Percentiles rank a stretch among this genome's conserved stretches.
phyloP scores from a whole-genome alignment of 176 grass and related monocot genomes.

The Secale cereale region DNA sequence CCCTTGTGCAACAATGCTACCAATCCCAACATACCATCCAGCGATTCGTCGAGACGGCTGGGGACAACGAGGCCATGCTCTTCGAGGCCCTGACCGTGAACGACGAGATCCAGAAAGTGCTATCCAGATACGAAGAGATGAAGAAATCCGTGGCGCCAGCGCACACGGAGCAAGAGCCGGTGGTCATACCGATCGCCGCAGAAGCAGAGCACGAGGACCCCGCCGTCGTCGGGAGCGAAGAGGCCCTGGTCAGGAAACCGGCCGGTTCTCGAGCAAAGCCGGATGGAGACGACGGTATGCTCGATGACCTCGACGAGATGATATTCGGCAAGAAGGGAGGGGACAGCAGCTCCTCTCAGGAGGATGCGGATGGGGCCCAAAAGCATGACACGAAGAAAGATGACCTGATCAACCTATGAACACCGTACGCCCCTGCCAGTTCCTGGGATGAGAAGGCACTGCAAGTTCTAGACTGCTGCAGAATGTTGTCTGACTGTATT shows the following conservation, averaged over 20 bases:
- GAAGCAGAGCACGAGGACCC: constrained; percentile 84
- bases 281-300: constrained; percentile 69
- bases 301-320: constrained; percentile 90
- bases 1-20: constrained; percentile 87
- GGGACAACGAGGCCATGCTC: constrained; percentile 74
- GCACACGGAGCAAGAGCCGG: constrained; percentile 45
- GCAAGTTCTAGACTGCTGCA: constrained; percentile 20
- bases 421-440: not conserved
- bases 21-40: constrained; percentile 84
- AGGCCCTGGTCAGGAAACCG: constrained; percentile 73
- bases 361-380: constrained; percentile 20
- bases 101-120: constrained; percentile 82
- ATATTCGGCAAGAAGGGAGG: constrained; percentile 92
- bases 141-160: constrained; percentile 45
- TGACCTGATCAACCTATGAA: constrained; percentile 83
- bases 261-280: constrained; percentile 49
- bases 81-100: constrained; percentile 96
- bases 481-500: constrained; percentile 9
- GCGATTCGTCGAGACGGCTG: constrained; percentile 78
- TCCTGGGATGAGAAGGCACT: not conserved
- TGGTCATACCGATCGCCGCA: constrained; percentile 66
- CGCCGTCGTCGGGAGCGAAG: constrained; percentile 44
- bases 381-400: constrained; percentile 60
- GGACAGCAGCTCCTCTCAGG: constrained; percentile 38
- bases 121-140: constrained; percentile 79